Evolutionary conservation across 108 stramenopile genomes (phyloP).

Genomic region (Chaetoceros muelleri): DNA sequence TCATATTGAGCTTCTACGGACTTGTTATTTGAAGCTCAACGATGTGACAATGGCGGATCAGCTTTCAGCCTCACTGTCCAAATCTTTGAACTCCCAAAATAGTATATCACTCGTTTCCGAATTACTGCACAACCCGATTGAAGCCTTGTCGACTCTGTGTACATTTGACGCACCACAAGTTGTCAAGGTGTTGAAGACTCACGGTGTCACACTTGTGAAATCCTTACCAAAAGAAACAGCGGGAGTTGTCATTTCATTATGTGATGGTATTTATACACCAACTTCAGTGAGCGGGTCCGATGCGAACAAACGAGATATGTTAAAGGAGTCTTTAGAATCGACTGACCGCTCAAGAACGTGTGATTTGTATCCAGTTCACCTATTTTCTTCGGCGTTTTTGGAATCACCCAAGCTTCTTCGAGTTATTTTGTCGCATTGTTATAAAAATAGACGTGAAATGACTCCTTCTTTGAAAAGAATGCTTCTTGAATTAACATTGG

Average conservation of each 20-base stretch:
- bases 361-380: constrained; percentile 63
- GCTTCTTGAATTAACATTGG: constrained; percentile 68
- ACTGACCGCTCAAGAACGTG: constrained; percentile 22
- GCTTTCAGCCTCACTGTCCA: constrained; percentile 42
- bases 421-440: constrained; percentile 70
- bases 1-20: constrained; percentile 64
- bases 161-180: constrained; percentile 66
- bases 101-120: constrained; percentile 31
- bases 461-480: constrained; percentile 65
- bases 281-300: constrained; percentile 25
- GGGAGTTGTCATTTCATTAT: constrained; percentile 72
- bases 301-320: constrained; percentile 3
- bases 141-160: constrained; percentile 72
- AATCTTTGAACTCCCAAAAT: neutral
- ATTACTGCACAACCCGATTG: constrained; percentile 46
- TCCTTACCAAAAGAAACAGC: constrained; percentile 70
- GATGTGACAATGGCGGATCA: constrained; percentile 67
- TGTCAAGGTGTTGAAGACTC: constrained; percentile 50
- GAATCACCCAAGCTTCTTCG: constrained; percentile 76
- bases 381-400: constrained; percentile 71
- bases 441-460: constrained; percentile 58
- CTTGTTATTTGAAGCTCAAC: constrained; percentile 74
- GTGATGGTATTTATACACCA: constrained; percentile 72
- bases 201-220: constrained; percentile 62
- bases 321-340: constrained; percentile 11